Base-by-base conservation (phyloP, 768 basidiomycete species). In the Rubroboletus pulcherrimus region DNA sequence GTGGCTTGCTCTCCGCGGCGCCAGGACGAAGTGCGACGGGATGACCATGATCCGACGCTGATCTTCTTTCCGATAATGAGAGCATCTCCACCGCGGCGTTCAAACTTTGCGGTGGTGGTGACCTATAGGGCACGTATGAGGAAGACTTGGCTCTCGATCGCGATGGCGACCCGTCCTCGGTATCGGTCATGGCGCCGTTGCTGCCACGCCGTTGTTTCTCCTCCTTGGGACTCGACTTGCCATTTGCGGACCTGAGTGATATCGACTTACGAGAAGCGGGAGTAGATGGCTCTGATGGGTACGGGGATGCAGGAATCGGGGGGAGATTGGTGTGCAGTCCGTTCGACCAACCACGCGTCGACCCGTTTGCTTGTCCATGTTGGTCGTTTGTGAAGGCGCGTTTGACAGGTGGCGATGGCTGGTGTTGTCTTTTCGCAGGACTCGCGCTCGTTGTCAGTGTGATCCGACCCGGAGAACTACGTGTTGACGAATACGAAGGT, bases 21-120 rank as follows among this genome's bases (percentile, higher is more conserved):
- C 59, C 59, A 5, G 64, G 66, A 40, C 52, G 58, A 37, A 61
- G 61, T 10, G 49, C 51, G 24, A 55, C n/a, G 39, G 58, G 56
- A 47, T 61, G 65, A 12, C 68, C 66, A 43, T 61, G 60, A 39
- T 72, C 71, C 17, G 72, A 72, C 1, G 60, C 40, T 19, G 71
- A 62, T 49, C 61, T 66, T 50, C 49, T 69, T 44, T 71, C 71
- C 10, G 72, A 64, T 41, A 68, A 56, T 14, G 70, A 70, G 10
- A 91, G 71, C 71, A 84, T 80, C 69, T 91, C 86, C 34, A 87
- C 73, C 15, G 86, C 88, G 53, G 87, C 88, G 60, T 79, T 81
- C 44, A 91, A 75, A 58, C 86, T 89, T 71, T 89, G 88, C 0
- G 86, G 85, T 51, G 75, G 78, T 43, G 81, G 80, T 17, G 83